These are phyloP conservation scores for Microbotryum saponariae DNA, from an alignment of 1,284 basidiomycete genomes.

Conservation along the genomic window DNA sequence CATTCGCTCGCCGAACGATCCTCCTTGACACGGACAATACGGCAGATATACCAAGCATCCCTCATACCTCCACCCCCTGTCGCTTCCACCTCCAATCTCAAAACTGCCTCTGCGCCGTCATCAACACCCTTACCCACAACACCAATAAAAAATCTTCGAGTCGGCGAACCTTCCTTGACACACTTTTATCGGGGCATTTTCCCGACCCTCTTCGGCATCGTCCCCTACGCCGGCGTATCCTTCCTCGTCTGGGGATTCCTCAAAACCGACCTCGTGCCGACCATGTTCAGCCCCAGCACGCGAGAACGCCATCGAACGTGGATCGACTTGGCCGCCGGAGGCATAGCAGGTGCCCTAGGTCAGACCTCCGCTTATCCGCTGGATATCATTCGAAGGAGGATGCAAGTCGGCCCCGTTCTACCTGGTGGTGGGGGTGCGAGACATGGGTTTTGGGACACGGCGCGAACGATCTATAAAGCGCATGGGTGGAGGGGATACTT, in stretches of 20 bases:
- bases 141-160: conserved; percentile 31
- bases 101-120: conserved; percentile 21
- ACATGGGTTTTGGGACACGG: conserved; percentile 72
- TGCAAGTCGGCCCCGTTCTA: conserved; percentile 89
- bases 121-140: conserved; percentile 10
- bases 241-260: conserved; percentile 88
- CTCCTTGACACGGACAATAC: conserved; percentile 56
- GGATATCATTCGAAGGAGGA: conserved; percentile 83
- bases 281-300: conserved; percentile 7
- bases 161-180: conserved; percentile 50
- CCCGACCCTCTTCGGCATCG: conserved; percentile 82
- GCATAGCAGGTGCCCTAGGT: conserved; percentile 76
- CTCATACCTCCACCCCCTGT: conserved; percentile 50
- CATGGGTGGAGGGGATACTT: conserved; percentile 84
- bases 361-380: conserved; percentile 95
- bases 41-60: conserved; percentile 52
- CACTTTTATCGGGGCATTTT: conserved; percentile 96
- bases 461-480: conserved; percentile 57
- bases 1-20: conserved; percentile 45
- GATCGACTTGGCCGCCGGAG: conserved; percentile 67
- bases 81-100: conserved; percentile 30
- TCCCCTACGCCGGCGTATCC: conserved; percentile 93
- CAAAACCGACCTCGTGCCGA: conserved; percentile 56
- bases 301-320: conserved; percentile 44
- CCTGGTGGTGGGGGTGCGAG: conserved; percentile 56